Percentiles rank a stretch among this genome's conserved stretches.
phyloP scores from a whole-genome alignment of 441 rosid genomes.

The Bocquillonia castaneifolia region DNA sequence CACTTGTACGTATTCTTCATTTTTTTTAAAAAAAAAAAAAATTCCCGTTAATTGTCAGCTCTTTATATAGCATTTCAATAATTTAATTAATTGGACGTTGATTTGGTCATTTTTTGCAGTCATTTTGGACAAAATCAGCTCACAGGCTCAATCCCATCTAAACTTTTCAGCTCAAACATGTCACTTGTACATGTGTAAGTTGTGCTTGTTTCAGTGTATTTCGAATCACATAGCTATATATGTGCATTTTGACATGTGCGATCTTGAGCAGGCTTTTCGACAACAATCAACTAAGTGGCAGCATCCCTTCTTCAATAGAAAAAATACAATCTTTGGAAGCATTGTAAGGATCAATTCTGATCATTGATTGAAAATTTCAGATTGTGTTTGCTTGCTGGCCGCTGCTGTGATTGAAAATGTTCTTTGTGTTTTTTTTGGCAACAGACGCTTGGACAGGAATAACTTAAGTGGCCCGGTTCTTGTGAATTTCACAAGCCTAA shows the following conservation, averaged over 20 bases:
- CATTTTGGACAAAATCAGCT: conserved; percentile 95
- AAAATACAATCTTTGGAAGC: conserved; percentile 78
- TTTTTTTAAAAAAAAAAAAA: too few relatives aligned
- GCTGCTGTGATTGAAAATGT: conserved; percentile 21
- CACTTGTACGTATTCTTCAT: conserved; percentile 70
- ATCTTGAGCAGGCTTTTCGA: conserved; percentile 59
- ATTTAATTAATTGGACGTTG: conserved; percentile 1
- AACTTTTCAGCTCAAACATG: conserved; percentile 74
- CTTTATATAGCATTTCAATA: background rate
- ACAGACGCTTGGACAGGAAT: conserved; percentile 94
- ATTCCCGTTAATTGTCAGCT: background rate
- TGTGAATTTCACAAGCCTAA: conserved; percentile 25
- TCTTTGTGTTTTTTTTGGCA: too few relatives aligned
- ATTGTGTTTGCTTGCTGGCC: background rate
- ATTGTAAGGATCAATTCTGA: conserved; percentile 58
- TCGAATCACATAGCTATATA: background rate
- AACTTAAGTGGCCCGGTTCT: conserved; percentile 18
- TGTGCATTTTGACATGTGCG: background rate
- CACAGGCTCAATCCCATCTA: conserved; percentile 72
- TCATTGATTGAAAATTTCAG: background rate
- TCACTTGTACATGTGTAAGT: conserved; percentile 82
- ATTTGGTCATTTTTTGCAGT: conserved; percentile 50
- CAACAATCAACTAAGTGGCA: conserved; percentile 69
- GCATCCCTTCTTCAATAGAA: conserved; percentile 65
- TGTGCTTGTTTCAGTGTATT: conserved; percentile 13